These are phyloP conservation scores for Canna indica DNA, from an alignment of 176 grass and related monocot species.

Conservation along the genomic window DNA sequence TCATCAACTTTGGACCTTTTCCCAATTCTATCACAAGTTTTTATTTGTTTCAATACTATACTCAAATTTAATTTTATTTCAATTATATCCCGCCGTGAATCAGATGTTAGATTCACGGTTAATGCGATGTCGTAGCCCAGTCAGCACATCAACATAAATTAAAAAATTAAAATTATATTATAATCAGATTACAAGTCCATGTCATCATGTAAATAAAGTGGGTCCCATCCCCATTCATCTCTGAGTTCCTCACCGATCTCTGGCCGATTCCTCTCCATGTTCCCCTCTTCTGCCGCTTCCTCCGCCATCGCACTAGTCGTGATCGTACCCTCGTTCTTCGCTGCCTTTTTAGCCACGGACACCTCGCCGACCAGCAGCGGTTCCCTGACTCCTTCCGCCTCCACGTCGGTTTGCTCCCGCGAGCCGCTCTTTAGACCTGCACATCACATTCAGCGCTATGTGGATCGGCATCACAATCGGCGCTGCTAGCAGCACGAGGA, in stretches of 20 bases:
- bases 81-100: no score
- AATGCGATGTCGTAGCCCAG: no score
- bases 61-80: no score
- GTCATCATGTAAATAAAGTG: no score
- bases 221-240: no score
- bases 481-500: constrained; percentile 55
- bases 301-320: constrained; percentile 13
- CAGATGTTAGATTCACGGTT: no score
- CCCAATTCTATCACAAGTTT: no score
- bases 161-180: no score
- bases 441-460: constrained; percentile 24
- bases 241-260: constrained; percentile 87
- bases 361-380: background rate
- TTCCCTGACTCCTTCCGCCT: constrained; percentile 13
- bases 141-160: no score
- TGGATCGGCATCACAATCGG: constrained; percentile 56
- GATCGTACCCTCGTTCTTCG: background rate
- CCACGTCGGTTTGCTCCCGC: constrained; percentile 33
- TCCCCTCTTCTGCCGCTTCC: background rate
- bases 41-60: no score
- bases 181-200: no score
- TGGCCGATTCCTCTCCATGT: constrained; percentile 21
- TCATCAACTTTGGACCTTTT: no score
- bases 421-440: constrained; percentile 19
- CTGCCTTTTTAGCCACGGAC: constrained; percentile 5